Evolutionary conservation across 192 early-diverging fungal genomes (phyloP).

Genomic region (Tieghemiomyces parasiticus): DNA sequence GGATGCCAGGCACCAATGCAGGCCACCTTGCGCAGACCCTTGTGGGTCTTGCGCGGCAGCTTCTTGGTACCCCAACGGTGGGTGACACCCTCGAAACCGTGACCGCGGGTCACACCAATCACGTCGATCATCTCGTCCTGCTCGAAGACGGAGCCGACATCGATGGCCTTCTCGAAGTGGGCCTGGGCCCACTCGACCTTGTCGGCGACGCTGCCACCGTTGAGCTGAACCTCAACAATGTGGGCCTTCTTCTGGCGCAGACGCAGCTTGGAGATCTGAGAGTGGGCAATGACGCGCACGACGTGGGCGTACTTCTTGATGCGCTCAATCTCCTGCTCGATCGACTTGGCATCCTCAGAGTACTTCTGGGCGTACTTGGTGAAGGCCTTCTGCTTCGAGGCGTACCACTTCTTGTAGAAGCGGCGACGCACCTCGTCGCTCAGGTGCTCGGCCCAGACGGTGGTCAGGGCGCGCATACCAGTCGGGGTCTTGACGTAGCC

Average conservation of each 20-base stretch:
- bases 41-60: constrained; percentile 99
- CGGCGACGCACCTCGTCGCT: constrained; percentile 94
- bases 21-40: constrained; percentile 99
- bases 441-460: constrained; percentile 99
- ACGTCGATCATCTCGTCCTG: constrained; percentile 99
- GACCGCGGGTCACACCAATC: constrained; percentile 98
- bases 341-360: constrained; percentile 66
- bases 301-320: constrained; percentile 99
- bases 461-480: constrained; percentile 94
- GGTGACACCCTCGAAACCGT: constrained; percentile 98
- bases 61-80: constrained; percentile 99
- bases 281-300: constrained; percentile 96
- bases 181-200: constrained; percentile 97
- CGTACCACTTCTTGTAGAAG: constrained; percentile 99
- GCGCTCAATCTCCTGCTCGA: constrained; percentile 85
- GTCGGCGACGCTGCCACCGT: constrained; percentile 89
- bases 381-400: constrained; percentile 99
- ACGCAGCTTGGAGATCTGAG: constrained; percentile 89
- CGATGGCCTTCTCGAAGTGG: constrained; percentile 95
- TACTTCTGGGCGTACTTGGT: constrained; percentile 99
- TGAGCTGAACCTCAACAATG: constrained; percentile 98
- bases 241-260: constrained; percentile 99
- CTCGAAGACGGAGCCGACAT: constrained; percentile 81
- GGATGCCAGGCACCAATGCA: constrained; percentile 99
- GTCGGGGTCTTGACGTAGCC: constrained; percentile 99